These are phyloP conservation scores for Intubia oerlemansii DNA, from an alignment of 2,329 filamentous ascomycete species.

Conservation along the genomic window DNA sequence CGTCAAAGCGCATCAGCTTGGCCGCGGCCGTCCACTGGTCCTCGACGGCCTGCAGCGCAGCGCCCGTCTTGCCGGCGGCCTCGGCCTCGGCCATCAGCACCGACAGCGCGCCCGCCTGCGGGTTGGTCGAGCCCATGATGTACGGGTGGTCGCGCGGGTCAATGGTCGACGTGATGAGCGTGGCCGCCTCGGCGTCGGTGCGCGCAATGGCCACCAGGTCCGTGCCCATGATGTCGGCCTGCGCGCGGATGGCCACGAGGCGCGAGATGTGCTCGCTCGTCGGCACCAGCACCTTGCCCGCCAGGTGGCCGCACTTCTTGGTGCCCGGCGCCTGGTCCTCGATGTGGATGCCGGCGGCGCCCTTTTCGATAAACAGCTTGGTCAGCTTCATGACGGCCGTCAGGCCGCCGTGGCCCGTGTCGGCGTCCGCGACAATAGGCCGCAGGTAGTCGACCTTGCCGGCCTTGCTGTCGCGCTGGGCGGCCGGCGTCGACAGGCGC, in stretches of 20 bases:
- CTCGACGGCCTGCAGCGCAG: constrained; percentile 73
- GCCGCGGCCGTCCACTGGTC: constrained; percentile 69
- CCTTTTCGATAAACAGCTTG: constrained; percentile 91
- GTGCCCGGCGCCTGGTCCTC: constrained; percentile 96
- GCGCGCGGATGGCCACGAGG: constrained; percentile 84
- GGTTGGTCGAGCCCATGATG: constrained; percentile 78
- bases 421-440: constrained; percentile 89
- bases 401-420: constrained; percentile 89
- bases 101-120: constrained; percentile 60
- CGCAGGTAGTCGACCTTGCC: constrained; percentile 83
- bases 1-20: constrained; percentile 69
- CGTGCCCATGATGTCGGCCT: constrained; percentile 94
- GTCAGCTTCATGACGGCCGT: constrained; percentile 99
- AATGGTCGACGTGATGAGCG: constrained; percentile 89
- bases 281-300: constrained; percentile 90
- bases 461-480: constrained; percentile 37
- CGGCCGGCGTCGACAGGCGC: constrained; percentile 55
- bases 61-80: constrained; percentile 56
- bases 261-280: constrained; percentile 97
- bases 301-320: constrained; percentile 99
- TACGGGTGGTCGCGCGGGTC: constrained; percentile 89
- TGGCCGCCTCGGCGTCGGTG: constrained; percentile 94
- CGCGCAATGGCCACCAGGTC: constrained; percentile 82
- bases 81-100: constrained; percentile 85
- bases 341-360: constrained; percentile 93